Percentiles rank a stretch among this genome's conserved stretches.
phyloP scores from a whole-genome alignment of 1,284 basidiomycete genomes.

The Peniophora sp. region DNA sequence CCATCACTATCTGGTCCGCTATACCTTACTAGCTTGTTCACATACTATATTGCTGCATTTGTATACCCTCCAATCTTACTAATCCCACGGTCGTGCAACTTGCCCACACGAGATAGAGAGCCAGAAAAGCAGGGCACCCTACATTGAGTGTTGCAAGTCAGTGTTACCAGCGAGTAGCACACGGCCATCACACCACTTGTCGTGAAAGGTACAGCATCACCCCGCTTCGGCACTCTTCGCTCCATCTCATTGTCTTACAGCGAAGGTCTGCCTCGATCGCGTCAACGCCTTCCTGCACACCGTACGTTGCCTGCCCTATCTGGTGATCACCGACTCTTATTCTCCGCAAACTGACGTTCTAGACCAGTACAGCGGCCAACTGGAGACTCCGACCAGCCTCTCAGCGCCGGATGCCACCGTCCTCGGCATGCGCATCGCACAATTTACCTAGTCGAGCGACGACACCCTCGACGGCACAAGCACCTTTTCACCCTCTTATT shows the following conservation, averaged over 20 bases:
- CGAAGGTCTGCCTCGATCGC: slow-evolving; percentile 40
- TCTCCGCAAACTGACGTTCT: slow-evolving; percentile 36
- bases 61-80: neutral
- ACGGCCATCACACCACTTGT: slow-evolving; percentile 22
- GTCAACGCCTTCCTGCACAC: slow-evolving; percentile 37
- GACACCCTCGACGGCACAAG: slow-evolving; percentile 15
- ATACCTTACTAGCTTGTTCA: slow-evolving; percentile 1
- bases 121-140: too few species aligned
- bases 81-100: too few species aligned
- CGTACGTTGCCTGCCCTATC: slow-evolving; percentile 18
- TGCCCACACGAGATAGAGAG: too few species aligned
- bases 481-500: slow-evolving; percentile 27
- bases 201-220: slow-evolving; percentile 21
- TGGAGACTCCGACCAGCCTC: slow-evolving; percentile 3
- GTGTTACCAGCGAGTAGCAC: too few species aligned
- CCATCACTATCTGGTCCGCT: neutral
- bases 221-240: slow-evolving; percentile 12
- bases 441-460: slow-evolving; percentile 30
- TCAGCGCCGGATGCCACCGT: slow-evolving; percentile 12
- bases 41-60: neutral
- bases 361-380: slow-evolving; percentile 29
- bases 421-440: slow-evolving; percentile 33
- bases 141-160: too few species aligned
- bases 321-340: slow-evolving; percentile 4
- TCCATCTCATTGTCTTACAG: slow-evolving; percentile 23